Evolutionary conservation across 495 filamentous ascomycete species (phyloP).

Genomic region (Apiosordaria backusii): DNA sequence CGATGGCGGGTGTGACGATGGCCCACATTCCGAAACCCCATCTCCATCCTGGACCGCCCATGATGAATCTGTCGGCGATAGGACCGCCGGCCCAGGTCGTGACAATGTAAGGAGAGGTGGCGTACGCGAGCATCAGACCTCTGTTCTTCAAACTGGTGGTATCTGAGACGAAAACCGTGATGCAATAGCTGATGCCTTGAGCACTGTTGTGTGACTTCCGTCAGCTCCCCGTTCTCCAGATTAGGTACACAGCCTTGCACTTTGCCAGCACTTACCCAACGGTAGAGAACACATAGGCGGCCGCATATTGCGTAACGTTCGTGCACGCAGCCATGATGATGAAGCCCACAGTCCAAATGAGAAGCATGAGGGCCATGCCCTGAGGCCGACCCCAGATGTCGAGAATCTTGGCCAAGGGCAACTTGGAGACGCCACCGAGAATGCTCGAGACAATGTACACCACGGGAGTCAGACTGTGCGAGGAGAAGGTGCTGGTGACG

Average conservation of each 20-base stretch:
- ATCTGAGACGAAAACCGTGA: constrained; percentile 62
- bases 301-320: constrained; percentile 47
- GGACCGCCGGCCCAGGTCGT: constrained; percentile 53
- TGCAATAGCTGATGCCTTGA: constrained; percentile 52
- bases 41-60: constrained; percentile 47
- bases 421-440: constrained; percentile 59
- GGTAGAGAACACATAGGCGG: constrained; percentile 49
- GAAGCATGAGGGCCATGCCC: constrained; percentile 28
- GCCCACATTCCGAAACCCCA: constrained; percentile 62
- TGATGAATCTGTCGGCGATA: constrained; percentile 41
- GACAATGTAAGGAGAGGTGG: constrained; percentile 59
- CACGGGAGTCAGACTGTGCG: constrained; percentile 48
- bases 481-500: constrained; percentile 46
- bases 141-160: constrained; percentile 59
- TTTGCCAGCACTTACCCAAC: constrained; percentile 29
- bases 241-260: neutral
- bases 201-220: constrained; percentile 27
- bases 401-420: constrained; percentile 62
- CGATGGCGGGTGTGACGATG: constrained; percentile 54
- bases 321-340: constrained; percentile 48
- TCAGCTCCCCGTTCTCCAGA: neutral
- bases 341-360: constrained; percentile 36
- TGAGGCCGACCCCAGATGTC: constrained; percentile 60
- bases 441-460: constrained; percentile 50
- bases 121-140: constrained; percentile 58